phyloP scores from a whole-genome alignment of 1,284 basidiomycete genomes.

The Ustilago trichophora region DNA sequence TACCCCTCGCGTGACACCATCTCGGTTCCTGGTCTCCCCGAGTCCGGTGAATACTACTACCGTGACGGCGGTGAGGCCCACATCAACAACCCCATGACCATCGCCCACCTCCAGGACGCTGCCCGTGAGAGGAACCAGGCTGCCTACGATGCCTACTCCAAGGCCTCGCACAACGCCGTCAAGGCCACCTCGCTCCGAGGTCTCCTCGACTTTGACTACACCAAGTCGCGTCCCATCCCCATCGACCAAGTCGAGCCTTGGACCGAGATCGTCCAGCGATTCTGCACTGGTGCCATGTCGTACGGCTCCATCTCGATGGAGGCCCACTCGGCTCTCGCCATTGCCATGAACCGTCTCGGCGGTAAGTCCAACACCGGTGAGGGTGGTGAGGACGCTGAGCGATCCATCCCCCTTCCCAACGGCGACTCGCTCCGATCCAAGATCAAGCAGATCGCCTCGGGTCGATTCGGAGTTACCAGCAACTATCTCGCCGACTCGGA shows the following conservation, averaged over 20 bases:
- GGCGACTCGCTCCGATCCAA: conserved; percentile 64
- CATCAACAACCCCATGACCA: conserved; percentile 62
- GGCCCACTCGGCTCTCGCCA: conserved; percentile 61
- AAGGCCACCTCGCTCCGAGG: conserved; percentile 61
- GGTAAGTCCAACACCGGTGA: conserved; percentile 65
- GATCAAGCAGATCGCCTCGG: conserved; percentile 66
- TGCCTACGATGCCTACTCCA: conserved; percentile 60
- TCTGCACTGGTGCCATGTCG: conserved; percentile 65
- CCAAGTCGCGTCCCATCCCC: conserved; percentile 58
- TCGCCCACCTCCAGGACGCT: conserved; percentile 63
- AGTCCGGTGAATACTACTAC: conserved; percentile 64
- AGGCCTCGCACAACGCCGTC: conserved; percentile 58
- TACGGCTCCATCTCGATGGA: conserved; percentile 66
- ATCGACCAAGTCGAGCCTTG: conserved; percentile 65
- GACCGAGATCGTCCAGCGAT: conserved; percentile 65
- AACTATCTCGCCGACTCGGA: conserved; percentile 63
- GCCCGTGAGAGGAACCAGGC: conserved; percentile 61
- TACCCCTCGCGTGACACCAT: conserved; percentile 60
- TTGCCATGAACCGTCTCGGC: conserved; percentile 64
- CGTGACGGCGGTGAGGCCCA: conserved; percentile 63
- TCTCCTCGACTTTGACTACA: conserved; percentile 60
- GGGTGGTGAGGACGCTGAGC: conserved; percentile 64
- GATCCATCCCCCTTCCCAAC: conserved; percentile 63
- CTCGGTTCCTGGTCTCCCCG: conserved; percentile 55
- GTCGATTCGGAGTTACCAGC: conserved; percentile 63